Evolutionary conservation across 2,329 filamentous ascomycete genomes (phyloP).

Genomic region (Diaporthe sp.): DNA sequence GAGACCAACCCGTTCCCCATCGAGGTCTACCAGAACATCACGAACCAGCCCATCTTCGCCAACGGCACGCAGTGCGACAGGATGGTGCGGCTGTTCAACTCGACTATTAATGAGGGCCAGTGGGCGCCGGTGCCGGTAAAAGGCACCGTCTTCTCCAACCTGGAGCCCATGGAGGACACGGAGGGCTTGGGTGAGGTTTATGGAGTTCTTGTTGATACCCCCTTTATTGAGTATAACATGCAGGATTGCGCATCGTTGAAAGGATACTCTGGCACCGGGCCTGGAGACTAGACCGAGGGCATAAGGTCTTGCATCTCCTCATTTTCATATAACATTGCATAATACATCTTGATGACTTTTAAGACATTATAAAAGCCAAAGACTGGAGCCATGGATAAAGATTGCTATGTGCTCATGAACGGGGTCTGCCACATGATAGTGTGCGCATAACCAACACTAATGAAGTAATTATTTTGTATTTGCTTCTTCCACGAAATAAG

Average conservation of each 20-base stretch:
- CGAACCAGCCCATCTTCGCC: constrained; percentile 70
- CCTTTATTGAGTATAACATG: constrained; percentile 52
- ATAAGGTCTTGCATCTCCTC: constrained; percentile 1
- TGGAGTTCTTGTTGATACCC: constrained; percentile 51
- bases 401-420: neutral
- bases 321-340: constrained; percentile 3
- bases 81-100: constrained; percentile 53
- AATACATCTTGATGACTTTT: neutral
- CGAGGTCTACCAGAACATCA: constrained; percentile 63
- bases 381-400: neutral
- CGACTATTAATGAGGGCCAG: constrained; percentile 46
- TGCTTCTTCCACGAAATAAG: neutral
- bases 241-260: constrained; percentile 48
- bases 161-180: constrained; percentile 44
- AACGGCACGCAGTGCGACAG: constrained; percentile 58
- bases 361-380: neutral
- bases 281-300: constrained; percentile 37
- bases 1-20: constrained; percentile 53
- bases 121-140: constrained; percentile 47
- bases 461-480: neutral
- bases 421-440: neutral
- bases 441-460: neutral
- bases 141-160: constrained; percentile 46
- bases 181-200: constrained; percentile 45
- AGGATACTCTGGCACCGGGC: constrained; percentile 46